Conservation (phyloP, 179 eudicot genomes). For the Monotropa hypopitys region DNA sequence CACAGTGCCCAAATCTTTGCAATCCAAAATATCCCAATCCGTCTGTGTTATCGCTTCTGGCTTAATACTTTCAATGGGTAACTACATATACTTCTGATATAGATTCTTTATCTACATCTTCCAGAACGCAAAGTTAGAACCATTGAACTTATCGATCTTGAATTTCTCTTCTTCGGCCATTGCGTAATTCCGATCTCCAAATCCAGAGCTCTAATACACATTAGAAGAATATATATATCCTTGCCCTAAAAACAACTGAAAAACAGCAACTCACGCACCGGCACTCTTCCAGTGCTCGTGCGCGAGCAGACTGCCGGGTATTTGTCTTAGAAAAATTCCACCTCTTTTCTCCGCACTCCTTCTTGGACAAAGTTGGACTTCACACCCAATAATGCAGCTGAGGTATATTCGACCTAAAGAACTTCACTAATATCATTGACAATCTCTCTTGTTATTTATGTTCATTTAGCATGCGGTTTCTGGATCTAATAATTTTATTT, state of each 20-base stretch:
- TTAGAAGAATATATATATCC: too few relatives aligned
- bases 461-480: not conserved
- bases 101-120: not conserved
- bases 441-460: not conserved
- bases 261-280: too few relatives aligned
- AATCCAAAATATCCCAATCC: not conserved
- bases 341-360: too few relatives aligned
- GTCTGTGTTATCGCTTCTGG: not conserved
- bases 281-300: too few relatives aligned
- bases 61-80: not conserved
- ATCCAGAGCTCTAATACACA: not conserved
- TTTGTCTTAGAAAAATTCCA: too few relatives aligned
- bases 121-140: not conserved
- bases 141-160: not conserved
- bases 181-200: not conserved
- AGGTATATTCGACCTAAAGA: not conserved
- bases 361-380: too few relatives aligned
- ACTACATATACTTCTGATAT: not conserved
- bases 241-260: too few relatives aligned
- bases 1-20: too few relatives aligned
- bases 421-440: not conserved
- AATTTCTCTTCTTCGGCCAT: not conserved
- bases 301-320: too few relatives aligned
- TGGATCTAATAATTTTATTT: not conserved
- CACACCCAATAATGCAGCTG: too few relatives aligned